Base-by-base conservation (phyloP, 2,329 filamentous ascomycete species). In the Pseudocercospora fijiensis region DNA sequence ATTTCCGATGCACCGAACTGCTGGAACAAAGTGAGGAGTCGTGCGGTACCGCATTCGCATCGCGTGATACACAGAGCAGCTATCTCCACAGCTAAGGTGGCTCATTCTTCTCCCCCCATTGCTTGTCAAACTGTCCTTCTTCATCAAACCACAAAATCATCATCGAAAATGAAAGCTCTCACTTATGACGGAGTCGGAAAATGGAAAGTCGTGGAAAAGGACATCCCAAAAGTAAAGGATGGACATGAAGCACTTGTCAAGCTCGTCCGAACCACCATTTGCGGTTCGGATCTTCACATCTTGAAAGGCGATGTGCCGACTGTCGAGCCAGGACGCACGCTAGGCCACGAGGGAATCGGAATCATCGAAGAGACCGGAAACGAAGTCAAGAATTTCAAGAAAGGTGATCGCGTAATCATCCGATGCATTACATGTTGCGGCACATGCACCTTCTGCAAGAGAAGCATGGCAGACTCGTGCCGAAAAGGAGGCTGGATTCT, bases 271-370 rank as follows among this genome's bases (percentile, higher is more conserved):
- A 73, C 72, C 3, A 73, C 72, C 1, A 73, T 74, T 27, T 74
- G 72, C 58, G 72, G 71, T 16, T 68, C 70, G 9, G 84, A 86
- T 69, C 73, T 86, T 13, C 84, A 87, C 69, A 86, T 86, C 64
- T 73, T 79, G 62, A 81, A 83, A 62, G 84, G 84, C 16, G 78
- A 85, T 67, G 83, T 86, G 0, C 77, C 83, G 0, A 82, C 78
- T 1, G 80, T 78, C 55, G 67, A 77, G 4, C 74, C 76, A 0
- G 83, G 83, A 7, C 76, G 77, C 0, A 77, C 84, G 2, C 75
- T 86, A 0, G 83, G 84, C 37, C 83, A 85, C 65, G 83, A 86
- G 69, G 83, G 82, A 45, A 81, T 85, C 0, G 84, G 83, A 2
- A 70, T 81, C 0, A 74, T 86, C 20, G 78, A 82, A 9, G 74